Conservation (phyloP, 257 asterid genomes). For the Solanum arcanum region DNA sequence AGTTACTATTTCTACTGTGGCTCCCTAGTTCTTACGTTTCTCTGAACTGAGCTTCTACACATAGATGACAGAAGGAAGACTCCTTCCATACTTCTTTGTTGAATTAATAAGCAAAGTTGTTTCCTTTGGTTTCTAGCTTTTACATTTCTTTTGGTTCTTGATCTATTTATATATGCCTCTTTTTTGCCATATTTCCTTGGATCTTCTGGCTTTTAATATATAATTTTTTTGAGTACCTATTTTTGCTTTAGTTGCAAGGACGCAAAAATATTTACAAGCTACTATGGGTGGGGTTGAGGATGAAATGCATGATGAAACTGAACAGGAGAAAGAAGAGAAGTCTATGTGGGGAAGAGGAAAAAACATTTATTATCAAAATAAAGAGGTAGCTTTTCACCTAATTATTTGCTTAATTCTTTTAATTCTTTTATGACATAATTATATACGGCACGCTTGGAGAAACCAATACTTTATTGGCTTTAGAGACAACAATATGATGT, state of each 20-base stretch:
- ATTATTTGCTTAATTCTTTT: background rate
- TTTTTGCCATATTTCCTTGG: background rate
- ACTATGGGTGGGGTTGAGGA: slow-evolving; percentile 73
- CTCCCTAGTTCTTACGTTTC: background rate
- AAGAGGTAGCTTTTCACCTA: background rate
- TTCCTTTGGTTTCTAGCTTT: background rate
- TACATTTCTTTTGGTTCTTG: background rate
- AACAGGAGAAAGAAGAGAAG: slow-evolving; percentile 40
- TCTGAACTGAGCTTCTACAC: background rate
- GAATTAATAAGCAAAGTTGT: no score
- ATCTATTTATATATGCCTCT: background rate
- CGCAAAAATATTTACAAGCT: slow-evolving; percentile 42
- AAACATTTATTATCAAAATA: slow-evolving; percentile 26
- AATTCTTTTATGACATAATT: background rate
- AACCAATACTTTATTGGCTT: background rate
- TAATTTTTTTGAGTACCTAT: background rate
- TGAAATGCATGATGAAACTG: slow-evolving; percentile 49
- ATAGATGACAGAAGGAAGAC: background rate
- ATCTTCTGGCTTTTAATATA: background rate
- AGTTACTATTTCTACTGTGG: background rate
- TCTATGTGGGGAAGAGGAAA: slow-evolving; percentile 43
- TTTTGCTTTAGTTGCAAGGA: slow-evolving; percentile 47
- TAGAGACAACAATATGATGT: background rate
- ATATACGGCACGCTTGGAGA: background rate
- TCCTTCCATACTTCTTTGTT: background rate